Evolutionary conservation across 768 basidiomycete species (phyloP).

Genomic region (Flagelloscypha sp.): DNA sequence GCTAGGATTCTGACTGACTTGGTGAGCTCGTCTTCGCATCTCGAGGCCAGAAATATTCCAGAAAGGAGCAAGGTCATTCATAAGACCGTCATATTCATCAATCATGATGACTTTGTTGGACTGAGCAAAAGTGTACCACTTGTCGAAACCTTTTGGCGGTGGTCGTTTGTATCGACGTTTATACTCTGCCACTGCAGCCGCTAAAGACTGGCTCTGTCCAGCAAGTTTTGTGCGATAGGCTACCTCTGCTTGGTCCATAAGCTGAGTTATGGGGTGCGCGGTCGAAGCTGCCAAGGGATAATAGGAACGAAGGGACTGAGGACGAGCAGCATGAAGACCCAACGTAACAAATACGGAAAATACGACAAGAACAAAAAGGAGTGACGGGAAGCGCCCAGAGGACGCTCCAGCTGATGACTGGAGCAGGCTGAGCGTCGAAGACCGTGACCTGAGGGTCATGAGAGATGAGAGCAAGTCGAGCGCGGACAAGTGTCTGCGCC

Average conservation of each 20-base stretch:
- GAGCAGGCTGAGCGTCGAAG: slow-evolving; percentile 3
- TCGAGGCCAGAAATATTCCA: slow-evolving; percentile 69
- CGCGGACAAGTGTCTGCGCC: too few relatives aligned
- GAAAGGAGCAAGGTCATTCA: slow-evolving; percentile 78
- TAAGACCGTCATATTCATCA: slow-evolving; percentile 85
- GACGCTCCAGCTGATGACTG: too few relatives aligned
- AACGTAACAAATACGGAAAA: too few relatives aligned
- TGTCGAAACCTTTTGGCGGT: slow-evolving; percentile 87
- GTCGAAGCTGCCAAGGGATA: slow-evolving; percentile 2
- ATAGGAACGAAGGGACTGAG: slow-evolving; percentile 15
- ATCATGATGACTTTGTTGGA: slow-evolving; percentile 67
- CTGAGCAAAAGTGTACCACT: slow-evolving; percentile 79
- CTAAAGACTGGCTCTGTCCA: slow-evolving; percentile 73
- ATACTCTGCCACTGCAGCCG: slow-evolving; percentile 78
- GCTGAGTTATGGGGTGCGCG: slow-evolving; percentile 73
- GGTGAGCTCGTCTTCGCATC: slow-evolving; percentile 50
- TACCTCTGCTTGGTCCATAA: slow-evolving; percentile 80
- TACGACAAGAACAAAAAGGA: too few relatives aligned
- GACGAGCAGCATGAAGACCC: slow-evolving; percentile 9
- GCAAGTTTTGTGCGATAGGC: slow-evolving; percentile 58
- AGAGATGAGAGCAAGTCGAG: neutral
- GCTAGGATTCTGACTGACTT: slow-evolving; percentile 32
- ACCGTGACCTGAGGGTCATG: neutral
- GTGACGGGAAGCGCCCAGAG: too few relatives aligned
- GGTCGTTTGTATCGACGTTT: slow-evolving; percentile 62